Evolutionary conservation across 345 rosid species (phyloP).

Genomic region (Microthlaspi erraticum): DNA sequence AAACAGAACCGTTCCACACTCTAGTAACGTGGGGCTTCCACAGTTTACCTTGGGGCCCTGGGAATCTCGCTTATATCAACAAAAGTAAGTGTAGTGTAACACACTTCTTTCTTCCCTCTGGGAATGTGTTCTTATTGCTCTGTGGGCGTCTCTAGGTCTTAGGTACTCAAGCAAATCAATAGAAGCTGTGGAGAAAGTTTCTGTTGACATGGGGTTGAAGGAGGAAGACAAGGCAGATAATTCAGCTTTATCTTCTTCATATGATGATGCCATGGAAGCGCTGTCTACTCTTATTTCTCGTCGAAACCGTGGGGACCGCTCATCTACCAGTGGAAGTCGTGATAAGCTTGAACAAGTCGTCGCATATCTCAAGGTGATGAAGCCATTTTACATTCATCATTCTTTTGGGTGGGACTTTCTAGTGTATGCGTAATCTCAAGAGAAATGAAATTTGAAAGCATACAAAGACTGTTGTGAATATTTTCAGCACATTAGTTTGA

Average conservation of each 20-base stretch:
- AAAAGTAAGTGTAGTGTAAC: constrained; percentile 30
- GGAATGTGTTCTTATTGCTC: constrained; percentile 24
- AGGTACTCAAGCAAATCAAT: constrained; percentile 49
- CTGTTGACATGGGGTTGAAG: constrained; percentile 39
- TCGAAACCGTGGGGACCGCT: constrained; percentile 60
- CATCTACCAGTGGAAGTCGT: constrained; percentile 49
- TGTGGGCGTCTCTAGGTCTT: constrained; percentile 50
- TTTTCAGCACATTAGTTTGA: neutral
- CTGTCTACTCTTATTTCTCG: constrained; percentile 80
- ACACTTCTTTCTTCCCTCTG: constrained; percentile 3
- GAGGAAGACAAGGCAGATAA: constrained; percentile 50
- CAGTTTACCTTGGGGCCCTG: constrained; percentile 8
- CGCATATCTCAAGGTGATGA: constrained; percentile 68
- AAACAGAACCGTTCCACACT: constrained; percentile 4
- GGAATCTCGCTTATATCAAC: constrained; percentile 19
- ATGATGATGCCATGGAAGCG: constrained; percentile 86
- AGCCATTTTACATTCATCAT: constrained; percentile 2
- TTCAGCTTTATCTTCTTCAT: constrained; percentile 53
- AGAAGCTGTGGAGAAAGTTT: constrained; percentile 47
- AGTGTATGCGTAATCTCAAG: constrained; percentile 6
- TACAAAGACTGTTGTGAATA: constrained; percentile 1
- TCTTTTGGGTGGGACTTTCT: neutral
- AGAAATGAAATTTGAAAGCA: too few species aligned
- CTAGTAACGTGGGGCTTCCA: neutral
- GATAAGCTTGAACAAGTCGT: constrained; percentile 72